phyloP scores from a whole-genome alignment of 2,329 filamentous ascomycete genomes.

The Magnaporthiopsis rhizophila region DNA sequence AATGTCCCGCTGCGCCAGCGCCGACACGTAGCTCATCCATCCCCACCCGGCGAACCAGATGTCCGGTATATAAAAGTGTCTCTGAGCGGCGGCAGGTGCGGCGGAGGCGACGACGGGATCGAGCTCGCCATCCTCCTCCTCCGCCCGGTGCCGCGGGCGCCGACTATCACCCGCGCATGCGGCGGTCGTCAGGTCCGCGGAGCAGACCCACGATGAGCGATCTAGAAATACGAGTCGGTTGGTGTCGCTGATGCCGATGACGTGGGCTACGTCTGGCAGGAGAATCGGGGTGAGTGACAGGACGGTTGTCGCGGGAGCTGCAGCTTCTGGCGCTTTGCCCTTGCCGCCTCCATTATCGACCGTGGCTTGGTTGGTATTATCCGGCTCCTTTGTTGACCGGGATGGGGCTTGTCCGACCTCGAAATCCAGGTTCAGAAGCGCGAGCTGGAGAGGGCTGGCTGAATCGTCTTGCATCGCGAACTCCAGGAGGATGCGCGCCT shows the following conservation, averaged over 20 bases:
- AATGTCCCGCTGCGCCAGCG: constrained; percentile 16
- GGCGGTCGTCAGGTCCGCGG: constrained; percentile 11
- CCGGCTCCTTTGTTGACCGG: too few species aligned
- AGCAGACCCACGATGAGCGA: constrained; percentile 21
- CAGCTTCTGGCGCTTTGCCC: too few species aligned
- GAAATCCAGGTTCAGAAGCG: too few species aligned
- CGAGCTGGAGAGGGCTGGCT: neutral
- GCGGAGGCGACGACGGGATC: too few species aligned
- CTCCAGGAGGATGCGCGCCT: constrained; percentile 15
- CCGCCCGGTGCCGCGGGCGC: too few species aligned
- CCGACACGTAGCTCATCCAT: constrained; percentile 13
- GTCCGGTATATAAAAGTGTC: constrained; percentile 25
- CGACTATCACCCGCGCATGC: neutral
- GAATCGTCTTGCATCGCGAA: constrained; percentile 15
- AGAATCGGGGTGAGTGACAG: too few species aligned
- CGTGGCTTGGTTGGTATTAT: too few species aligned
- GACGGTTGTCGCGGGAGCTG: too few species aligned
- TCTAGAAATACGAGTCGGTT: constrained; percentile 20
- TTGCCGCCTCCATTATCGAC: too few species aligned
- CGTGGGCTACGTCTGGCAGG: constrained; percentile 12
- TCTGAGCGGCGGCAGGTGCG: constrained; percentile 3
- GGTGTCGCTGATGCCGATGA: constrained; percentile 16
- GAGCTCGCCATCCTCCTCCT: too few species aligned
- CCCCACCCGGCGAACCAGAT: constrained; percentile 22
- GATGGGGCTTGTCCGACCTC: too few species aligned